Conservation (phyloP, 768 basidiomycete genomes). For the Naematelia aurantialba region DNA sequence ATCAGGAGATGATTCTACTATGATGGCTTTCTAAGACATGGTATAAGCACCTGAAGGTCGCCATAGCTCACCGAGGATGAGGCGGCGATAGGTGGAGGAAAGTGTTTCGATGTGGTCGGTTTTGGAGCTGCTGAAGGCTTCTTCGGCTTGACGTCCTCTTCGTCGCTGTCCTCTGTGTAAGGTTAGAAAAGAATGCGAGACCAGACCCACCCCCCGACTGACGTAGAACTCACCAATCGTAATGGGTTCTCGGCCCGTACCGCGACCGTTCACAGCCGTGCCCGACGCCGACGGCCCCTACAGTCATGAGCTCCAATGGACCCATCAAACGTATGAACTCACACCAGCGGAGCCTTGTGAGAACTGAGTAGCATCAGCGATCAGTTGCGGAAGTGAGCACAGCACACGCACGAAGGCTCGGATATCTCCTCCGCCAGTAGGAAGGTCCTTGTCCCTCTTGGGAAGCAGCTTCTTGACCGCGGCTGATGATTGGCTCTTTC, state of each 20-base stretch:
- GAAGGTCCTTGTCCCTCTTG: conserved; percentile 22
- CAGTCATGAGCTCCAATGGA: conserved; percentile 3
- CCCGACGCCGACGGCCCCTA: conserved; percentile 7
- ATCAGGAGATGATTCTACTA: conserved; percentile 8
- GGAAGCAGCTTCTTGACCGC: background rate
- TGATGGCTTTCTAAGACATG: conserved; percentile 19
- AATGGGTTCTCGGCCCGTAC: conserved; percentile 35
- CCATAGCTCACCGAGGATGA: conserved; percentile 21
- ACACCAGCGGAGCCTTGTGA: conserved; percentile 13
- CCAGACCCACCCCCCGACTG: background rate
- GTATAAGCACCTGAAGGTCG: conserved; percentile 7
- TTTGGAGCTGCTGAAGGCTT: conserved; percentile 3
- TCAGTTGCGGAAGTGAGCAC: background rate
- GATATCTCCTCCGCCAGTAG: conserved; percentile 32
- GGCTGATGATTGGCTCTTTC: conserved; percentile 2
- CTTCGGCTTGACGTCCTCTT: background rate
- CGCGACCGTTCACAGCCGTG: conserved; percentile 8
- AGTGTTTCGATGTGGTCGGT: conserved; percentile 31
- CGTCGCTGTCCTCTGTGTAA: background rate
- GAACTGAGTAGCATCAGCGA: conserved; percentile 12
- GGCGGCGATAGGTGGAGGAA: conserved; percentile 11
- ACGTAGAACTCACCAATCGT: conserved; percentile 28
- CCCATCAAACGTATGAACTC: background rate
- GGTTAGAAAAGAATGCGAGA: background rate
- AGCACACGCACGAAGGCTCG: conserved; percentile 34